These are phyloP conservation scores for Torulaspora indica DNA, from an alignment of 805 yeast species.

Conservation along the genomic window DNA sequence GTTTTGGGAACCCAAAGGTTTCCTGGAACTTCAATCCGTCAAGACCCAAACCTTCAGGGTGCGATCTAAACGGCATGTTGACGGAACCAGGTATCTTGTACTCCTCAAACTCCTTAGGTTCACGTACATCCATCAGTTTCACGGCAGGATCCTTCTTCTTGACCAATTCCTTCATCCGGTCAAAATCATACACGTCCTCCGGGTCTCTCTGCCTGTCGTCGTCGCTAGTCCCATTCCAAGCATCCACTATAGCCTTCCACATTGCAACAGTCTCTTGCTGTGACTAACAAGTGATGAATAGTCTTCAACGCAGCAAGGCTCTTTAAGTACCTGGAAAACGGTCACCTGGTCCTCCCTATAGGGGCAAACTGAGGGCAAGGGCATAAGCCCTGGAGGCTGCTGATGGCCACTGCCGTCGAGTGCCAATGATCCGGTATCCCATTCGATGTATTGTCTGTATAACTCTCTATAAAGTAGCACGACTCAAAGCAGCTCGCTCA, in stretches of 20 bases:
- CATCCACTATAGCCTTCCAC: constrained; percentile 27
- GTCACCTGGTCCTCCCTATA: not conserved
- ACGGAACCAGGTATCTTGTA: constrained; percentile 81
- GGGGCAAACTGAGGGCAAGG: not conserved
- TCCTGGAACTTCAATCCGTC: constrained; percentile 64
- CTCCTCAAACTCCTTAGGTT: constrained; percentile 62
- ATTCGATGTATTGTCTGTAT: not conserved
- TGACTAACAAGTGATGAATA: too few relatives aligned
- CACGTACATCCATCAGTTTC: constrained; percentile 77
- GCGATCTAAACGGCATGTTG: constrained; percentile 76
- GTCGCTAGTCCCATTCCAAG: constrained; percentile 27
- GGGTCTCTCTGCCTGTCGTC: constrained; percentile 33
- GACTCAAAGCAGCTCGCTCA: constrained; percentile 22
- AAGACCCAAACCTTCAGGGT: constrained; percentile 80
- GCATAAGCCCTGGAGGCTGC: not conserved
- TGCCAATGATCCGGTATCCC: not conserved
- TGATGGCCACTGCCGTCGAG: not conserved
- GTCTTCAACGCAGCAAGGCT: not conserved
- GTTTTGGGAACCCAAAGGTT: constrained; percentile 72
- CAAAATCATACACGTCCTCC: constrained; percentile 42
- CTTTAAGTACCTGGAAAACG: not conserved
- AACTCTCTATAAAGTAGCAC: constrained; percentile 1
- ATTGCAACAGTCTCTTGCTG: constrained; percentile 4
- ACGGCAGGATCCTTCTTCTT: constrained; percentile 40
- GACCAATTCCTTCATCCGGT: constrained; percentile 47